Conservation (phyloP, 192 early-diverging fungal species). For the Coemansia sp. region DNA sequence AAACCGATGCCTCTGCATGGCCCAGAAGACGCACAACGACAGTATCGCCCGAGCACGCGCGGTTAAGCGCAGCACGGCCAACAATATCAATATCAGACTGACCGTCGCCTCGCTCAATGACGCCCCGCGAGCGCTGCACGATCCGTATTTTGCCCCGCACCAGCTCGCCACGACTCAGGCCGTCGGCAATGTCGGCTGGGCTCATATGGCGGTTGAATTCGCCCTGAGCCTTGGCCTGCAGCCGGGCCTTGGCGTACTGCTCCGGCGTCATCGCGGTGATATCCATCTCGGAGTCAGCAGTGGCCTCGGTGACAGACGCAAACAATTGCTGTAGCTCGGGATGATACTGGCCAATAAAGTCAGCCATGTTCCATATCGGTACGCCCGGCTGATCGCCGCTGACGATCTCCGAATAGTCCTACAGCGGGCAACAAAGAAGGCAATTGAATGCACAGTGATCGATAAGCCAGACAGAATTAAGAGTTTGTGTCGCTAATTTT, state of each 20-base stretch:
- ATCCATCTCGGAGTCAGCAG: conserved; percentile 55
- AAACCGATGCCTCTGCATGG: background rate
- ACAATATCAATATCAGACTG: conserved; percentile 61
- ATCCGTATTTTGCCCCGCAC: conserved; percentile 44
- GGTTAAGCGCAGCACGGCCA: conserved; percentile 58
- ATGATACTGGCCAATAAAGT: conserved; percentile 46
- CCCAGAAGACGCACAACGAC: conserved; percentile 65
- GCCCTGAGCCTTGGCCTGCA: conserved; percentile 23
- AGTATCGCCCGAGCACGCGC: conserved; percentile 60
- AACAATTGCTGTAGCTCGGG: conserved; percentile 54
- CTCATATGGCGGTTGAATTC: conserved; percentile 22
- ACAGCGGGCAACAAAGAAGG: background rate
- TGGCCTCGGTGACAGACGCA: conserved; percentile 56
- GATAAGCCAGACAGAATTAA: background rate
- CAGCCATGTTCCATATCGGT: conserved; percentile 27
- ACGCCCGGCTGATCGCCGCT: conserved; percentile 14
- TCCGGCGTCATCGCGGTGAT: conserved; percentile 31
- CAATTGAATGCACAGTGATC: no score
- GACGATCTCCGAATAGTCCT: conserved; percentile 10
- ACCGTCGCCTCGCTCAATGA: conserved; percentile 41
- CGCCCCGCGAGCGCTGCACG: conserved; percentile 18
- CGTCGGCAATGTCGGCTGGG: conserved; percentile 30
- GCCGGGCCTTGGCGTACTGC: conserved; percentile 36
- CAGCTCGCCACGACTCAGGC: conserved; percentile 41
- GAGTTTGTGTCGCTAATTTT: background rate